phyloP scores from a whole-genome alignment of 768 basidiomycete species.

The Termitomyces sp. region DNA sequence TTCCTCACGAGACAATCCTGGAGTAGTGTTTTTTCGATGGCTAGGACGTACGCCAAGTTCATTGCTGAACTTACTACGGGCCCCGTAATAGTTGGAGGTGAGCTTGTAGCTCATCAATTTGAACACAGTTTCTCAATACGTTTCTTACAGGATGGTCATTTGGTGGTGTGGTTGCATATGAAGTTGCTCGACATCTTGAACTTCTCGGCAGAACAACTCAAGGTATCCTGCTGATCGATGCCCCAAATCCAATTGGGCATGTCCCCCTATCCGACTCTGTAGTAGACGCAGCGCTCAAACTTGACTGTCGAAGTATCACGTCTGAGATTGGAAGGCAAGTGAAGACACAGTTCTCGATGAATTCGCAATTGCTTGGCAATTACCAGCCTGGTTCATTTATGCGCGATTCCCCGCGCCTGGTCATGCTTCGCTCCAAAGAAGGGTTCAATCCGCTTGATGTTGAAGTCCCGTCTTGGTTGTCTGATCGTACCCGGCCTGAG shows the following conservation, averaged over 20 bases:
- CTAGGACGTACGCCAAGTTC: constrained; percentile 38
- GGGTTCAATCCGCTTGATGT: constrained; percentile 31
- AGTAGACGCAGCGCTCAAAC: constrained; percentile 40
- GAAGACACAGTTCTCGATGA: constrained; percentile 44
- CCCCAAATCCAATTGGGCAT: constrained; percentile 51
- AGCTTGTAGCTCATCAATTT: constrained; percentile 4
- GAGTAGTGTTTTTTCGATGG: constrained; percentile 48
- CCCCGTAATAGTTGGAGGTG: constrained; percentile 56
- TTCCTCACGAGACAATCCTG: constrained; percentile 41
- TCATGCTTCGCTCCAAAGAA: constrained; percentile 49
- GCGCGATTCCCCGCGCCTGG: constrained; percentile 28
- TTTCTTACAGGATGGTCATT: constrained; percentile 65
- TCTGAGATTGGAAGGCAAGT: constrained; percentile 31
- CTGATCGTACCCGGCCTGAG: constrained; percentile 32
- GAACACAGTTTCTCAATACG: not conserved
- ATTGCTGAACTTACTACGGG: constrained; percentile 29
- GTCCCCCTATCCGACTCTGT: constrained; percentile 46
- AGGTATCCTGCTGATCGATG: constrained; percentile 64
- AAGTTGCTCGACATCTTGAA: constrained; percentile 49
- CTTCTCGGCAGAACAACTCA: constrained; percentile 35
- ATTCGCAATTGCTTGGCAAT: constrained; percentile 36
- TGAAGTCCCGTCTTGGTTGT: constrained; percentile 47
- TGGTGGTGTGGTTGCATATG: constrained; percentile 69
- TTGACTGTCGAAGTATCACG: constrained; percentile 20
- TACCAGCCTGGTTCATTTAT: constrained; percentile 33